Base-by-base conservation (phyloP, 75 land plant genomes). In the Adiantum capillusveneris region DNA sequence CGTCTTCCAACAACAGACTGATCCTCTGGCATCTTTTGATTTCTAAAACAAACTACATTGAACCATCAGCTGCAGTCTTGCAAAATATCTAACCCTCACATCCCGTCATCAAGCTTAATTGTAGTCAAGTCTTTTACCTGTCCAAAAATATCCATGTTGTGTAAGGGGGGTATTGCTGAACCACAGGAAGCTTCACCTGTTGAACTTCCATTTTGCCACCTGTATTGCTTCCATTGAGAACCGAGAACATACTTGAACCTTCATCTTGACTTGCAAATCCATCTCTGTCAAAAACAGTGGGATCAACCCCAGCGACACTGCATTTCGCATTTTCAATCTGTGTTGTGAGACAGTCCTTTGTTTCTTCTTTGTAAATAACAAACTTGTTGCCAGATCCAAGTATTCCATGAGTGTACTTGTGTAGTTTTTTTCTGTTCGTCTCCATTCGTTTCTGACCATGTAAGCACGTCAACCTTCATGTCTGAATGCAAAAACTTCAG, bases 141-240 rank as follows among this genome's bases (percentile, higher is more conserved):
- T 95, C 92, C 43, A 95, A 56, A 66, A 90, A 95, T 0, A 90
- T 87, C 99, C 99, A 95, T 31, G 96, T 86, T 22, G 99, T 95
- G 68, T 95, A 95, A 25, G 91, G 86, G 29, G 99, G 99, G n/a
- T 84, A 65, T 58, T 74, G 85, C 57, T 79, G 76, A 53, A 86
- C 65, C 63, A 69, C 86, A 13, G 65, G 58, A 7, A 94, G 79
- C 57, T 77, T 89, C 22, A 89, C 63, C 36, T 87, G 80, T 3
- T 78, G 70, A 63, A 84, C 81, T 31, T 70, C 67, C 65, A 59
- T 84, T 58, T 79, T 83, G 14, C 68, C 80, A 49, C 90, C 75
- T 18, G 53, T 59, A 64, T 66, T 70, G 34, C 57, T 73, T 41
- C 93, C 97, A 25, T 72, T 56, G 28, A 80, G 68, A 22, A 69